Base-by-base conservation (phyloP, 2,329 filamentous ascomycete species). In the Falciphora oryzae region DNA sequence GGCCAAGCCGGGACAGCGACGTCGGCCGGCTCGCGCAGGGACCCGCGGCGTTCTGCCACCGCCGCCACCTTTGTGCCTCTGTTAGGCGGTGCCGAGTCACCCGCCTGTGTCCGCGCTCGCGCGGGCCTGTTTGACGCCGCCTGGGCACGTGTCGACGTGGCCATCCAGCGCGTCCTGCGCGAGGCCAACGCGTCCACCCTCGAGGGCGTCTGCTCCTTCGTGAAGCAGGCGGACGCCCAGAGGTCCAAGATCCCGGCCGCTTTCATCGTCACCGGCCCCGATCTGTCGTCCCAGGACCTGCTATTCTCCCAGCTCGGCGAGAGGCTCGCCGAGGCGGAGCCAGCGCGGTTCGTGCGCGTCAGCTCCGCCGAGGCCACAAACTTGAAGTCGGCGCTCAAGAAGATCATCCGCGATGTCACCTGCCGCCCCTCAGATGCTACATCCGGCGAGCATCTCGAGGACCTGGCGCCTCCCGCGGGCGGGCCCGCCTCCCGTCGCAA, bases 181-280 rank as follows among this genome's bases (percentile, higher is more conserved):
- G 81, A 84, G 38, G 84, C 86, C 25, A 89, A 90, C 68, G 79
- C 83, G 64, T 82, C 80, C 38, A 89, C 86, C 1, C 74, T 89
- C 27, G 76, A 83, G 35, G 79, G 86, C 63, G 85, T 90, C 13
- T 79, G 81, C 10, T 73, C 74, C 0, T 90, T 90, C 74, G 76
- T 89, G 13, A 74, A 77, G 28, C 73, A 77, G 56, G 73, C 77
- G 4, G 67, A 68, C 32, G 65, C 59, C 62, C 68, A 70, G 63
- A 73, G 57, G n/a, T 53, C 79, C 61, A 85, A 83, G 72, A 83
- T 92, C 56, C 87, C 89, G 0, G 84, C 89, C 10, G 89, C 85
- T 2, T 88, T 94, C 69, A 86, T 94, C 69, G 84, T 92, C 65
- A 90, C 90, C 11, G 92, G 91, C 0, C 89, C 91, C 10, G 92